A percentile compares a stretch with the other conserved stretches of the same genome.
Evolutionary conservation across 164 flowering plant species (phyloP).

Genomic region (Kalanchoe fedtschenkoi): DNA sequence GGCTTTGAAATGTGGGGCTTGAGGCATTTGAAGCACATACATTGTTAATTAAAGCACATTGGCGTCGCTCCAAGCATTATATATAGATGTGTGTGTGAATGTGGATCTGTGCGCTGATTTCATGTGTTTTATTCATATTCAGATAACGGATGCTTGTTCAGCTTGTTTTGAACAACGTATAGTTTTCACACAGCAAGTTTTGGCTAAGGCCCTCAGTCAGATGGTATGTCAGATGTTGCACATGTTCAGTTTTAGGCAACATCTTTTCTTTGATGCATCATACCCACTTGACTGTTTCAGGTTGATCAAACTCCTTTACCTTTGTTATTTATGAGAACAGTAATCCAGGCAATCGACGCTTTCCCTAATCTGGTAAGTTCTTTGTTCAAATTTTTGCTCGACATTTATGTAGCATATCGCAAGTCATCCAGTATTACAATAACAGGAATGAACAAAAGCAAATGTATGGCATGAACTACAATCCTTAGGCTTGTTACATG

Average conservation of each 20-base stretch:
- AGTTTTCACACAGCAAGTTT: slow-evolving; percentile 91
- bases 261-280: neutral
- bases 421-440: neutral
- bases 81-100: no score
- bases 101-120: no score
- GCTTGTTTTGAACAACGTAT: slow-evolving; percentile 98
- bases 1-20: no score
- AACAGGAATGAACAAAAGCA: neutral
- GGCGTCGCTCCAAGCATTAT: neutral
- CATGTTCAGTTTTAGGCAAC: neutral
- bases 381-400: neutral
- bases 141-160: slow-evolving; percentile 94
- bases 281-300: slow-evolving; percentile 23
- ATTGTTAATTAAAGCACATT: neutral
- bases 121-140: slow-evolving; percentile 15
- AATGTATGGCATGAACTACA: neutral
- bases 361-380: slow-evolving; percentile 77
- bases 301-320: slow-evolving; percentile 89
- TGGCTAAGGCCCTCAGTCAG: slow-evolving; percentile 79
- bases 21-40: neutral
- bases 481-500: neutral
- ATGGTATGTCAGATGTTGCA: slow-evolving; percentile 47
- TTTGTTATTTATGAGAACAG: slow-evolving; percentile 92
- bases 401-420: neutral
- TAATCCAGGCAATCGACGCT: slow-evolving; percentile 94